phyloP scores from a whole-genome alignment of 176 grass and related monocot species.

The Eragrostis curvula region DNA sequence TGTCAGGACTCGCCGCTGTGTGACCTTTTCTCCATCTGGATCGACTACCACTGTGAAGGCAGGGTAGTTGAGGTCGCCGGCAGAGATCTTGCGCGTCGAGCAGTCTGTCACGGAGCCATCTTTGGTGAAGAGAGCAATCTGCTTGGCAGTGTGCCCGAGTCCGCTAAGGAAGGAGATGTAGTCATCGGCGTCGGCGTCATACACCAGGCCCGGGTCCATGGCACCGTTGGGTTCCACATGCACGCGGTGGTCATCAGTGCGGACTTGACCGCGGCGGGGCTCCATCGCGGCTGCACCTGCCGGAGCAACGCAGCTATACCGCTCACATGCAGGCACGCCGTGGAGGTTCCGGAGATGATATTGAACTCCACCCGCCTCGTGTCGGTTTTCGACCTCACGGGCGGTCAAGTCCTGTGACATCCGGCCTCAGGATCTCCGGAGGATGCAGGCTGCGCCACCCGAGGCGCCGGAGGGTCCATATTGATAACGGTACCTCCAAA shows the following conservation, averaged over 20 bases:
- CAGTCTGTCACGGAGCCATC: not conserved
- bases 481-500: slow-evolving; percentile 37
- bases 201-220: too few species aligned
- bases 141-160: too few species aligned
- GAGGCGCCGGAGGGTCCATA: slow-evolving; percentile 3
- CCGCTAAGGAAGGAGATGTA: too few species aligned
- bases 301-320: too few species aligned
- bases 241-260: too few species aligned
- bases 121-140: too few species aligned
- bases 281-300: too few species aligned
- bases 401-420: slow-evolving; percentile 52
- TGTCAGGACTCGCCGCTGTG: slow-evolving; percentile 44
- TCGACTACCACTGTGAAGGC: slow-evolving; percentile 55
- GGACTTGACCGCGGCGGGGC: too few species aligned
- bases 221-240: too few species aligned
- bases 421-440: slow-evolving; percentile 53
- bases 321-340: too few species aligned
- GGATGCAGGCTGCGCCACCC: slow-evolving; percentile 32
- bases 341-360: too few species aligned
- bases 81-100: not conserved
- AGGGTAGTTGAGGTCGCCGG: slow-evolving; percentile 64
- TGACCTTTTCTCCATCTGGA: slow-evolving; percentile 31
- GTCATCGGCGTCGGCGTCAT: not conserved
- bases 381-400: slow-evolving; percentile 23
- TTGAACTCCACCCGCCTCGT: too few species aligned